Conservation (phyloP, 257 asterid species). For the Oldenlandia corymbosa region DNA sequence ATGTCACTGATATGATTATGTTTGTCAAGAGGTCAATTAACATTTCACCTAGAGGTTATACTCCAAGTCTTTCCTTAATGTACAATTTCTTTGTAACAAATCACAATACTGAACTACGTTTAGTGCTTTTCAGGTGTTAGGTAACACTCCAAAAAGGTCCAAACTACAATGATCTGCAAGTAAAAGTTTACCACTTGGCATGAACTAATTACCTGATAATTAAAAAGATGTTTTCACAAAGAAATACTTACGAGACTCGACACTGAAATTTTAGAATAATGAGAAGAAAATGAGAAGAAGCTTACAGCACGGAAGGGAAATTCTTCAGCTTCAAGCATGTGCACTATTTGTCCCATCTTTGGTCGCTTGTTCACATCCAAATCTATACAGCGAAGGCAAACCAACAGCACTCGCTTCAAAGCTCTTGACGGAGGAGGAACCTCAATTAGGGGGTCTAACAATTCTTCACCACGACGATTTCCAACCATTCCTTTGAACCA, state of each 20-base stretch:
- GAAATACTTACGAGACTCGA: too few relatives aligned
- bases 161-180: background rate
- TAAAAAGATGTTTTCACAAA: background rate
- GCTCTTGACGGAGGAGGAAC: constrained; percentile 75
- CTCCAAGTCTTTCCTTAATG: background rate
- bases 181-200: background rate
- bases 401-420: constrained; percentile 63
- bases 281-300: too few relatives aligned
- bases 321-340: constrained; percentile 98
- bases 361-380: constrained; percentile 88
- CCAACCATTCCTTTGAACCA: constrained; percentile 97
- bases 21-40: background rate
- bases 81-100: background rate
- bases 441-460: constrained; percentile 65
- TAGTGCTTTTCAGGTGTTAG: background rate
- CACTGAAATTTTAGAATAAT: background rate
- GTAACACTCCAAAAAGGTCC: too few relatives aligned
- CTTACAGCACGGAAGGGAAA: constrained; percentile 73
- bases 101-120: background rate
- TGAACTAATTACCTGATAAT: background rate
- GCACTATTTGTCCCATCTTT: constrained; percentile 93
- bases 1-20: background rate
- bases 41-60: background rate
- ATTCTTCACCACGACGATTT: constrained; percentile 72
- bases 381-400: constrained; percentile 91